A percentile compares a stretch with the other conserved stretches of the same genome.
phyloP scores from a whole-genome alignment of 2,329 filamentous ascomycete species.

The Cercospora sp. region DNA sequence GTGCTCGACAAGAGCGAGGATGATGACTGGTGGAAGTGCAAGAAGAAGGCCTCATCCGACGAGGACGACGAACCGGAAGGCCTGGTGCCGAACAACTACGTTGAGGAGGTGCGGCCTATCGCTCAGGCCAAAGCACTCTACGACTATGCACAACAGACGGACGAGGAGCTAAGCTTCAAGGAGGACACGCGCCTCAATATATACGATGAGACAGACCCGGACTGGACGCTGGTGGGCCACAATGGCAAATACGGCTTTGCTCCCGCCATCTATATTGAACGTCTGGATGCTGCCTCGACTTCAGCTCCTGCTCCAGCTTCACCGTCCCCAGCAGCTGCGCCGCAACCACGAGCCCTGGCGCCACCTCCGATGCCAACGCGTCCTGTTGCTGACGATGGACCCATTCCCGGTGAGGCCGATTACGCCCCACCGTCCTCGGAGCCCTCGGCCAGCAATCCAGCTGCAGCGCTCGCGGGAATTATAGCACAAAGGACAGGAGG shows the following conservation, averaged over 20 bases:
- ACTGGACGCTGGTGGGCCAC: constrained; percentile 91
- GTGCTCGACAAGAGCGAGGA: constrained; percentile 74
- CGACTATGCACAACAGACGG: constrained; percentile 94
- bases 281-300: constrained; percentile 52
- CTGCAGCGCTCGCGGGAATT: constrained; percentile 58
- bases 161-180: constrained; percentile 93
- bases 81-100: constrained; percentile 89
- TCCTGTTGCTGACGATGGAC: constrained; percentile 39
- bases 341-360: constrained; percentile 36
- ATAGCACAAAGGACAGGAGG: constrained; percentile 51
- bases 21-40: constrained; percentile 95
- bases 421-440: constrained; percentile 48
- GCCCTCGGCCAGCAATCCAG: constrained; percentile 49
- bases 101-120: constrained; percentile 74
- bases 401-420: constrained; percentile 43
- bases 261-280: constrained; percentile 92
- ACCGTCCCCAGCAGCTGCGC: constrained; percentile 43
- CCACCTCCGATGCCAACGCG: constrained; percentile 44
- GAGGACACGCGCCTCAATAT: constrained; percentile 83
- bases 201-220: constrained; percentile 86
- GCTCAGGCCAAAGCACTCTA: constrained; percentile 87
- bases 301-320: constrained; percentile 41
- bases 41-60: constrained; percentile 74
- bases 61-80: constrained; percentile 91
- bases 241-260: constrained; percentile 90